A percentile compares a stretch with the other conserved stretches of the same genome.
Evolutionary conservation across 2,329 filamentous ascomycete genomes (phyloP).

Genomic region (Pyrenochaeta sp.): DNA sequence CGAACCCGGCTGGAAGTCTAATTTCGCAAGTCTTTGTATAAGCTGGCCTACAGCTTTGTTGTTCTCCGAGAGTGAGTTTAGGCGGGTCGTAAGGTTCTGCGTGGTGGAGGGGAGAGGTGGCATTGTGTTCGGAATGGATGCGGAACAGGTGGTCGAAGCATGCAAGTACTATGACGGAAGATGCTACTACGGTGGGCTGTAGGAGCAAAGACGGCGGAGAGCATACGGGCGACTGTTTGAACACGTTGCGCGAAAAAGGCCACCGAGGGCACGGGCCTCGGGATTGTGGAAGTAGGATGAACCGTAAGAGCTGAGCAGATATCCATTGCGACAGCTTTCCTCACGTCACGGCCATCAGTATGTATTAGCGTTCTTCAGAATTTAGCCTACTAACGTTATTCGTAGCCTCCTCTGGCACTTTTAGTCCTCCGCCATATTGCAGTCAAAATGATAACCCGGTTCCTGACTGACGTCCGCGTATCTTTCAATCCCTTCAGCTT

Average conservation of each 20-base stretch:
- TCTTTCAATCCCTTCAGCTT: constrained; percentile 92
- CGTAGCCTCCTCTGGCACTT: background rate
- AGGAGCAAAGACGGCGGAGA: constrained; percentile 13
- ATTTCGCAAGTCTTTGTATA: constrained; percentile 65
- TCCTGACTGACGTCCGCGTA: constrained; percentile 83
- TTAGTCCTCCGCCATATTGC: background rate
- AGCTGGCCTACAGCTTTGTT: constrained; percentile 64
- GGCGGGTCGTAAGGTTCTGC: constrained; percentile 56
- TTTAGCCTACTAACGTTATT: background rate
- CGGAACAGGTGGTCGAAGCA: constrained; percentile 35
- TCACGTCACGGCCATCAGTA: background rate
- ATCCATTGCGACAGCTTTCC: constrained; percentile 3
- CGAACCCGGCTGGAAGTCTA: constrained; percentile 69
- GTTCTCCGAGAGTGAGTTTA: constrained; percentile 62
- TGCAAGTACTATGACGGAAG: constrained; percentile 42
- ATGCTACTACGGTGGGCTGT: constrained; percentile 31
- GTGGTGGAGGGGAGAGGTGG: constrained; percentile 46
- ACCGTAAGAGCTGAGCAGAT: constrained; percentile 4
- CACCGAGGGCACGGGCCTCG: constrained; percentile 31
- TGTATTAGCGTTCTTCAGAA: background rate
- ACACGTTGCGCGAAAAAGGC: constrained; percentile 19
- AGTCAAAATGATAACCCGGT: constrained; percentile 77
- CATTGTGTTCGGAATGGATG: constrained; percentile 38
- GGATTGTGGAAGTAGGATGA: constrained; percentile 10
- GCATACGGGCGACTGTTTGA: constrained; percentile 24